Evolutionary conservation across 225 moss, liverwort and hornwort species (phyloP).

Genomic region (Asterella californica): DNA sequence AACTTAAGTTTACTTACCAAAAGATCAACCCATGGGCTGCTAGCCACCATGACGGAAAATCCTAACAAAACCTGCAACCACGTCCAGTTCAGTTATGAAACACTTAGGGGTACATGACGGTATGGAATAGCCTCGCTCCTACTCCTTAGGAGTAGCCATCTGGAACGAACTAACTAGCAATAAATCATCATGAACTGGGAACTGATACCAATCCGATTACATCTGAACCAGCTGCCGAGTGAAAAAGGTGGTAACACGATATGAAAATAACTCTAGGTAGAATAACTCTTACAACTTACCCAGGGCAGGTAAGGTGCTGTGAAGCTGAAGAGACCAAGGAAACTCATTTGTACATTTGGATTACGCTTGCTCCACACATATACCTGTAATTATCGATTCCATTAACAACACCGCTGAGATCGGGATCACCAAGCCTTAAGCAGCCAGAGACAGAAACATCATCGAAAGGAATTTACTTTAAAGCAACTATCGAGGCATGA

Average conservation of each 20-base stretch:
- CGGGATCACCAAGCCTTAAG: no score
- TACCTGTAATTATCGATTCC: constrained; percentile 45
- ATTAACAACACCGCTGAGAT: background rate
- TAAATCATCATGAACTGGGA: background rate
- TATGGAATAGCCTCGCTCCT: background rate
- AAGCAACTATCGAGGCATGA: background rate
- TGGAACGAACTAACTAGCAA: no score
- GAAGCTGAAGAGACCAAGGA: constrained; percentile 96
- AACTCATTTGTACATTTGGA: constrained; percentile 99
- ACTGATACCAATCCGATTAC: background rate
- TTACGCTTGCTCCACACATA: constrained; percentile 99
- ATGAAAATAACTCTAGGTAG: no score
- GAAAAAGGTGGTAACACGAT: background rate
- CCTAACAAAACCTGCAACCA: constrained; percentile 76
- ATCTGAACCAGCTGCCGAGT: no score
- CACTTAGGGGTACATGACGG: background rate
- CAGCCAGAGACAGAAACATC: background rate
- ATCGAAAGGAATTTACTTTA: background rate
- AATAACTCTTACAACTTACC: constrained; percentile 42
- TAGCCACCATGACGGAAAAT: constrained; percentile 96
- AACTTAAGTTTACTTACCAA: constrained; percentile 51
- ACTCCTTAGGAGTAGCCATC: background rate
- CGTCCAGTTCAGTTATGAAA: background rate
- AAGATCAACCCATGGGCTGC: constrained; percentile 99
- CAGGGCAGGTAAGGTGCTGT: constrained; percentile 98